phyloP scores from a whole-genome alignment of 352 stramenopile genomes.

The Globisporangium canariense region DNA sequence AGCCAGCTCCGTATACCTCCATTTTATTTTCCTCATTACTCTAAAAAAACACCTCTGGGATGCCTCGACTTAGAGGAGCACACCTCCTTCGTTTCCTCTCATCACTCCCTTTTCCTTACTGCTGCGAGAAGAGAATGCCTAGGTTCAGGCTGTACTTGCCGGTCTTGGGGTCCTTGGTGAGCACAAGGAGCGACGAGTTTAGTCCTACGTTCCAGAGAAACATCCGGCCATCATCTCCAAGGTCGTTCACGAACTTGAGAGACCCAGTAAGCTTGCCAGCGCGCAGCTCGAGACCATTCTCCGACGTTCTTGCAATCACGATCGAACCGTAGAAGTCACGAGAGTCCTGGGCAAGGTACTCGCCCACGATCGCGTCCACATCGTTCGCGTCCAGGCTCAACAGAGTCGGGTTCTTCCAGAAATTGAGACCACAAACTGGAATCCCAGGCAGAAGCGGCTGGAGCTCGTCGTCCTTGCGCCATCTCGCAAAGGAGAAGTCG shows the following conservation, averaged over 20 bases:
- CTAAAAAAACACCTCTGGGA: no score
- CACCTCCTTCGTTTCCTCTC: no score
- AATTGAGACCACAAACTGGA: constrained; percentile 33
- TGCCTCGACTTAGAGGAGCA: no score
- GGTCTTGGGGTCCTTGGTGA: background rate
- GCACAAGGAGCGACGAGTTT: background rate
- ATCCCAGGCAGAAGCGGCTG: constrained; percentile 31
- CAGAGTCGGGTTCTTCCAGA: constrained; percentile 39
- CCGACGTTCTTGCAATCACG: constrained; percentile 16
- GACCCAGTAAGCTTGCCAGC: background rate
- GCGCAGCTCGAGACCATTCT: constrained; percentile 2
- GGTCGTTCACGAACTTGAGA: background rate
- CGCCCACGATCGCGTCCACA: constrained; percentile 32
- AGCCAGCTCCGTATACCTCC: no score
- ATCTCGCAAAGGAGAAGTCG: constrained; percentile 36
- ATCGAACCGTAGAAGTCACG: constrained; percentile 34
- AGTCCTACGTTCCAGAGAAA: background rate
- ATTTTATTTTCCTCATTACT: no score
- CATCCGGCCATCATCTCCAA: background rate
- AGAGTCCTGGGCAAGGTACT: constrained; percentile 40
- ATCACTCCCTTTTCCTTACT: background rate
- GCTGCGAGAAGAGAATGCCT: constrained; percentile 7
- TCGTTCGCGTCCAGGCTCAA: constrained; percentile 24
- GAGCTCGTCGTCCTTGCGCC: constrained; percentile 25
- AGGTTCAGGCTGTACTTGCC: constrained; percentile 8